Evolutionary conservation across 2,329 filamentous ascomycete genomes (phyloP).

Genomic region (Trichophyton mentagrophytes): DNA sequence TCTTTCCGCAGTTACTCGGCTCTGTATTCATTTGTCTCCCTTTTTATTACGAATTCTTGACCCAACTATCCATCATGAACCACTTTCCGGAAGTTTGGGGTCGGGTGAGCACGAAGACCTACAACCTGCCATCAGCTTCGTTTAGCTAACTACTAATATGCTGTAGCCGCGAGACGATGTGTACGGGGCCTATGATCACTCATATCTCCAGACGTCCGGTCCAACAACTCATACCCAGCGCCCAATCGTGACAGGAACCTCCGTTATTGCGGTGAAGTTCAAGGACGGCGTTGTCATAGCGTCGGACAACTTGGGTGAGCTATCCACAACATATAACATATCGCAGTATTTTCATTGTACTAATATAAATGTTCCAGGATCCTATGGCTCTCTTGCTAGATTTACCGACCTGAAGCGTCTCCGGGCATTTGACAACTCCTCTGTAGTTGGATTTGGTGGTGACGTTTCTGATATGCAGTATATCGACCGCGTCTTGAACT

Average conservation of each 20-base stretch:
- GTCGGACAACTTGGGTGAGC: slow-evolving; percentile 78
- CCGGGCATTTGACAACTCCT: slow-evolving; percentile 69
- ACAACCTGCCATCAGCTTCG: slow-evolving; percentile 12
- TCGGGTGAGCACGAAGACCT: slow-evolving; percentile 22
- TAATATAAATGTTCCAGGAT: slow-evolving; percentile 46
- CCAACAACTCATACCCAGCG: slow-evolving; percentile 81
- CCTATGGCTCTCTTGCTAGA: slow-evolving; percentile 90
- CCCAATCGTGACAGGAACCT: slow-evolving; percentile 91
- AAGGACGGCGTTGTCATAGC: slow-evolving; percentile 93
- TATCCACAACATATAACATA: background rate
- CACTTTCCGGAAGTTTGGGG: slow-evolving; percentile 55
- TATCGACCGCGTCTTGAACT: slow-evolving; percentile 76
- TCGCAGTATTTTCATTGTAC: background rate
- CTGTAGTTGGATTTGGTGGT: slow-evolving; percentile 85
- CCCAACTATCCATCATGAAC: slow-evolving; percentile 40
- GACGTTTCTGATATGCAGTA: slow-evolving; percentile 99
- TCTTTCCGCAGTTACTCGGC: background rate
- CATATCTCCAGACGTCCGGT: slow-evolving; percentile 58
- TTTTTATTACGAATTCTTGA: background rate
- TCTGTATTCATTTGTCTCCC: background rate
- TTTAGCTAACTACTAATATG: slow-evolving; percentile 13
- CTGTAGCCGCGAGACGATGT: slow-evolving; percentile 86
- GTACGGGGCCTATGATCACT: slow-evolving; percentile 83
- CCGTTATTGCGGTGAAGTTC: slow-evolving; percentile 89
- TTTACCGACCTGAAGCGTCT: slow-evolving; percentile 96